Percentiles rank a stretch among this genome's conserved stretches.
These are phyloP conservation scores for Ustilago loliicola DNA, from an alignment of 1,284 basidiomycete species.

Conservation along the genomic window DNA sequence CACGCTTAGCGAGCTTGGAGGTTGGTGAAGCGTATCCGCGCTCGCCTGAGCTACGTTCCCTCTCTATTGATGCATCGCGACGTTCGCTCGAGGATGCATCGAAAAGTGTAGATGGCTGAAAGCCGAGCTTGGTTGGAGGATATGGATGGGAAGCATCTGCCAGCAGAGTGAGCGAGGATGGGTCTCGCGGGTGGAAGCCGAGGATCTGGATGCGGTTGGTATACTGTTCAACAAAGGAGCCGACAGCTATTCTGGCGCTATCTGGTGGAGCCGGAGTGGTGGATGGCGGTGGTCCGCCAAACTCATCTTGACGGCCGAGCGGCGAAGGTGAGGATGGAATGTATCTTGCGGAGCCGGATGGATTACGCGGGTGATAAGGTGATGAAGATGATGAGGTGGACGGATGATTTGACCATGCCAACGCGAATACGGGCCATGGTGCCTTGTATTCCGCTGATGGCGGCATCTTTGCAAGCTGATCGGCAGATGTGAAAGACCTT, in stretches of 20 bases:
- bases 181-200: conserved; percentile 52
- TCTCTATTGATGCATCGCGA: conserved; percentile 36
- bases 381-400: conserved; percentile 47
- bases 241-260: conserved; percentile 63
- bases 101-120: conserved; percentile 65
- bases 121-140: conserved; percentile 67
- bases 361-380: conserved; percentile 45
- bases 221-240: conserved; percentile 68
- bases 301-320: conserved; percentile 41
- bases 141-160: conserved; percentile 69
- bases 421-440: conserved; percentile 61
- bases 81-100: conserved; percentile 46
- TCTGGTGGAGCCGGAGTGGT: conserved; percentile 48
- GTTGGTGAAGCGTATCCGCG: conserved; percentile 54
- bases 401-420: conserved; percentile 63
- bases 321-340: conserved; percentile 52
- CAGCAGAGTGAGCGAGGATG: conserved; percentile 51
- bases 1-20: conserved; percentile 54
- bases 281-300: conserved; percentile 27
- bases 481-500: not conserved
- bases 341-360: conserved; percentile 47
- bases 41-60: conserved; percentile 40
- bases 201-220: conserved; percentile 69
- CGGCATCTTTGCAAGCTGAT: conserved; percentile 19
- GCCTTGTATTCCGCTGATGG: conserved; percentile 52